phyloP scores from a whole-genome alignment of 192 early-diverging fungal species.

The Obelidium mucronatum region DNA sequence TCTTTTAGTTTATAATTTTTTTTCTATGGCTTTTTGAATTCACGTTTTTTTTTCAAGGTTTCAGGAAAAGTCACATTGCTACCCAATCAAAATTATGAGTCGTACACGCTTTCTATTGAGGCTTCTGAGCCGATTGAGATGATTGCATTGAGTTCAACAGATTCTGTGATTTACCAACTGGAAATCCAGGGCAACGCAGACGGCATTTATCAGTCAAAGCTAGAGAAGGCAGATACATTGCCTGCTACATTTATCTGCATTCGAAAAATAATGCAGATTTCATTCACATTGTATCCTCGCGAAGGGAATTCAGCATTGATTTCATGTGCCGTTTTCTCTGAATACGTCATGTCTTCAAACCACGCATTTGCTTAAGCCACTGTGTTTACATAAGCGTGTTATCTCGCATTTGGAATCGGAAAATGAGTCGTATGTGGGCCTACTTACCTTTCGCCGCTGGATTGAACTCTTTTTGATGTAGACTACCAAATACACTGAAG shows the following conservation, averaged over 20 bases:
- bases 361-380: neutral
- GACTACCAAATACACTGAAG: neutral
- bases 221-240: too few relatives aligned
- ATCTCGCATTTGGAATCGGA: neutral
- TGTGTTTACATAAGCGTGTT: constrained; percentile 5
- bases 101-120: neutral
- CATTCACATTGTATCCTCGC: neutral
- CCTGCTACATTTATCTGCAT: neutral
- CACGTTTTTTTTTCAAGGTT: neutral
- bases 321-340: neutral
- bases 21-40: too few relatives aligned
- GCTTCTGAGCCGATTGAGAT: neutral
- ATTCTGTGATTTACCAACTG: neutral
- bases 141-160: neutral
- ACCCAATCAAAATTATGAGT: neutral
- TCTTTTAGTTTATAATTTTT: too few relatives aligned
- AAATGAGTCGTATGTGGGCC: too few relatives aligned
- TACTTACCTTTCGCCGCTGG: too few relatives aligned
- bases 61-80: neutral
- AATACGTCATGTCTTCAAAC: neutral
- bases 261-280: neutral
- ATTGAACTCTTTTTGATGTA: too few relatives aligned
- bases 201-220: too few relatives aligned
- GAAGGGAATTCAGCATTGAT: neutral
- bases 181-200: neutral